phyloP scores from a whole-genome alignment of 331 rosid species.

The Prunus yedoensis region DNA sequence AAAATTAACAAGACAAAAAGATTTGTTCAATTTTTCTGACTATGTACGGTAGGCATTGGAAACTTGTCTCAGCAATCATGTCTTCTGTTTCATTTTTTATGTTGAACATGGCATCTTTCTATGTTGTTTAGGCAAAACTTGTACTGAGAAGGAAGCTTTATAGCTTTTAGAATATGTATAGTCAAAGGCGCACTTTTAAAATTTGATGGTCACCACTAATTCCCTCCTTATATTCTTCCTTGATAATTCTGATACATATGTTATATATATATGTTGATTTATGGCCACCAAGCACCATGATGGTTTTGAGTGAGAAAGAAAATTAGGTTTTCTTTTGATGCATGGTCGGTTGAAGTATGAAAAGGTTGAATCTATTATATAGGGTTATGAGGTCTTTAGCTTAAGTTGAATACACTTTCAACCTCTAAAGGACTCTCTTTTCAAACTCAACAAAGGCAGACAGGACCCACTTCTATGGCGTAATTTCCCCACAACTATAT shows the following conservation, averaged over 20 bases:
- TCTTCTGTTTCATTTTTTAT: background rate
- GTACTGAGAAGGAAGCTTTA: background rate
- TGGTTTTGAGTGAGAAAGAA: background rate
- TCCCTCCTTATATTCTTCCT: background rate
- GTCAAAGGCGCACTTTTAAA: background rate
- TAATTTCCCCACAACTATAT: background rate
- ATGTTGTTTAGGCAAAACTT: background rate
- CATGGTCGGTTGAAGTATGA: background rate
- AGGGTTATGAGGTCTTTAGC: conserved; percentile 1
- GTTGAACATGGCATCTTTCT: background rate
- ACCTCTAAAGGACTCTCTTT: background rate
- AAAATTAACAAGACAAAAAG: too few species aligned
- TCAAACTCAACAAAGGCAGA: background rate
- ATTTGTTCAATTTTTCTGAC: too few species aligned
- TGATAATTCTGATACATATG: background rate
- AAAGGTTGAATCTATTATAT: background rate
- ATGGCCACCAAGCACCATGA: background rate
- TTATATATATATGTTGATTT: background rate
- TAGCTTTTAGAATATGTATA: background rate
- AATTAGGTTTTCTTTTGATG: background rate
- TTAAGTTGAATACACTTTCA: conserved; percentile 6
- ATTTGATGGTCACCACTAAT: background rate
- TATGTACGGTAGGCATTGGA: background rate
- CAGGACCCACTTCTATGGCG: background rate
- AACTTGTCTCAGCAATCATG: background rate